phyloP scores from a whole-genome alignment of 352 stramenopile species.

The Thalassiosira hispida region DNA sequence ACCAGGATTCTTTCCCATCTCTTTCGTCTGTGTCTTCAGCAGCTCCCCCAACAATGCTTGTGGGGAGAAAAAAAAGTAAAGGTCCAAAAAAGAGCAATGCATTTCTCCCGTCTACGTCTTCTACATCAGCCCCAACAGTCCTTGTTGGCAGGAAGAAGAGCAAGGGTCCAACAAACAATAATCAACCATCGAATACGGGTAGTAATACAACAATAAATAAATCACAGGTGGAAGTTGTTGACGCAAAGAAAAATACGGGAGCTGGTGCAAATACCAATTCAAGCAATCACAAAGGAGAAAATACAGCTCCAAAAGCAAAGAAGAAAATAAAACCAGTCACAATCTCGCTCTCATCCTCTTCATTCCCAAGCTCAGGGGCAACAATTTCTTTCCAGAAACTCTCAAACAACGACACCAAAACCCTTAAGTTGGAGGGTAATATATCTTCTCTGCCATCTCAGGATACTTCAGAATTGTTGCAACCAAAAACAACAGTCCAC shows the following conservation, averaged over 20 bases:
- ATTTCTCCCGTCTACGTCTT: background rate
- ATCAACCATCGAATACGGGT: slow-evolving; percentile 10
- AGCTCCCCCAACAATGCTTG: slow-evolving; percentile 43
- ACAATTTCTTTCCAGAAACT: background rate
- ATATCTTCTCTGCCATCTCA: slow-evolving; percentile 35
- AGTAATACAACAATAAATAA: background rate
- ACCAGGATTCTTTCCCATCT: slow-evolving; percentile 65
- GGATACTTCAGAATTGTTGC: slow-evolving; percentile 24
- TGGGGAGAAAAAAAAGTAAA: slow-evolving; percentile 48
- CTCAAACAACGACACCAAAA: background rate
- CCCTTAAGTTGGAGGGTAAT: background rate
- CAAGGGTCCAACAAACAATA: slow-evolving; percentile 11
- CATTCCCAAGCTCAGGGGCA: background rate
- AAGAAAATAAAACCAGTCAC: slow-evolving; percentile 37
- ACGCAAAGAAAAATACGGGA: slow-evolving; percentile 7
- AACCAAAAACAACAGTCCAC: background rate
- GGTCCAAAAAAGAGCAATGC: background rate
- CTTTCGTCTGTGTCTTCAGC: slow-evolving; percentile 28
- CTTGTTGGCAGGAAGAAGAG: background rate
- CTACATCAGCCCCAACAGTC: background rate
- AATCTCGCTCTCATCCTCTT: slow-evolving; percentile 17
- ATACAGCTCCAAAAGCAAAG: slow-evolving; percentile 4
- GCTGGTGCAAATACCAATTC: background rate
- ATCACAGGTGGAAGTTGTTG: background rate
- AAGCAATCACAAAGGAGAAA: background rate